A percentile compares a stretch with the other conserved stretches of the same genome.
These are phyloP conservation scores for Paramyrothecium roridum DNA, from an alignment of 2,329 filamentous ascomycete genomes.

Conservation along the genomic window DNA sequence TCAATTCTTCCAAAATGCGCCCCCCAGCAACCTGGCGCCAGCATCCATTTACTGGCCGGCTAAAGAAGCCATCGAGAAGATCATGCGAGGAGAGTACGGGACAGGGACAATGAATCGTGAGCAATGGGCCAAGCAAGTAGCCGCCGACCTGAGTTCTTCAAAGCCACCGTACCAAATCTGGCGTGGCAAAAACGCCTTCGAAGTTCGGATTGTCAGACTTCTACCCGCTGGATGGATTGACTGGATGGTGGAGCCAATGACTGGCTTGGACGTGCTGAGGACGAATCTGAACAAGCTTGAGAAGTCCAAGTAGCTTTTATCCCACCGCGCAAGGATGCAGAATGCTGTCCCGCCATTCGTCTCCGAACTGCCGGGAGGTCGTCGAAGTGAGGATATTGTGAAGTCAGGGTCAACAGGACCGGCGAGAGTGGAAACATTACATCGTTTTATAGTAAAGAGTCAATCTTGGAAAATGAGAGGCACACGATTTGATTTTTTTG, in stretches of 20 bases:
- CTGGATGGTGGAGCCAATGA: neutral
- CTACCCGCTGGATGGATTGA: constrained; percentile 8
- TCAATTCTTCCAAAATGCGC: constrained; percentile 8
- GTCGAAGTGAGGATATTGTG: too few relatives aligned
- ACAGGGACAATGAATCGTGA: neutral
- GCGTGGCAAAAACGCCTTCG: constrained; percentile 7
- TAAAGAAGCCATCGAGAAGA: constrained; percentile 9
- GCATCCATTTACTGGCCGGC: constrained; percentile 12
- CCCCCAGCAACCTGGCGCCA: neutral
- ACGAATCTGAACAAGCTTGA: neutral
- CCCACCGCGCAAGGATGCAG: too few relatives aligned
- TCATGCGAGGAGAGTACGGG: neutral
- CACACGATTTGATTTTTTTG: too few relatives aligned
- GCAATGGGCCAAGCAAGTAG: constrained; percentile 13
- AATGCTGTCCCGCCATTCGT: too few relatives aligned
- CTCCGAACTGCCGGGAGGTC: too few relatives aligned
- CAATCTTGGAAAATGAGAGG: too few relatives aligned
- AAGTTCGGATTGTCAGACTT: constrained; percentile 2
- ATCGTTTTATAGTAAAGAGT: too few relatives aligned
- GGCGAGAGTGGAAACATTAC: too few relatives aligned
- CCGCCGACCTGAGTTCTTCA: constrained; percentile 7
- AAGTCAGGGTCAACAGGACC: too few relatives aligned
- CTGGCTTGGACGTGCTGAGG: neutral
- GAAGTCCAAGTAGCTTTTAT: too few relatives aligned
- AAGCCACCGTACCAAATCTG: constrained; percentile 11